Conservation (phyloP, 257 asterid species). For the Petrea volubilis region DNA sequence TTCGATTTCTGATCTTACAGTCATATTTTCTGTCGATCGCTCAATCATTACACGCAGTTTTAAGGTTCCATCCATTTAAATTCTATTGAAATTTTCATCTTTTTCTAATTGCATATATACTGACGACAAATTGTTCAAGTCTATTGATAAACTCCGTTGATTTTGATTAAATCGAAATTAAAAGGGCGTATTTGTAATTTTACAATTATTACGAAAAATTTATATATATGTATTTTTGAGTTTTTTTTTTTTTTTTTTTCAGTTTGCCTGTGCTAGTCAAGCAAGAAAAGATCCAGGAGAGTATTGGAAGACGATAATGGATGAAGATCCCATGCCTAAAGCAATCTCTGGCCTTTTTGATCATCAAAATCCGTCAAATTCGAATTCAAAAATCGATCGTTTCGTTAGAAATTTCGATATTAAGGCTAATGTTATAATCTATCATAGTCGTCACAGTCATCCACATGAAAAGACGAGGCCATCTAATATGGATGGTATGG, state of each 20-base stretch:
- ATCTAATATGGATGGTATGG: neutral
- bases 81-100: too few relatives aligned
- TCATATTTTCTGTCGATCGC: too few relatives aligned
- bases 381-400: constrained; percentile 1
- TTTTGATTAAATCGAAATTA: too few relatives aligned
- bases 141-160: too few relatives aligned
- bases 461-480: constrained; percentile 9
- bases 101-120: too few relatives aligned
- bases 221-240: neutral
- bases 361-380: neutral
- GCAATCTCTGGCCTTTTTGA: constrained; percentile 47
- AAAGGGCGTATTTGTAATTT: too few relatives aligned
- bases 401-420: constrained; percentile 49
- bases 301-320: constrained; percentile 61
- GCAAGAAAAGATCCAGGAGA: constrained; percentile 55
- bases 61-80: too few relatives aligned
- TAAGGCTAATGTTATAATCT: constrained; percentile 53
- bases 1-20: too few relatives aligned
- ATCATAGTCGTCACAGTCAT: constrained; percentile 43
- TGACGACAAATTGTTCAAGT: too few relatives aligned
- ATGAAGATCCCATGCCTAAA: constrained; percentile 62
- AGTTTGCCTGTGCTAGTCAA: constrained; percentile 31
- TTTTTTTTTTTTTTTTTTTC: neutral
- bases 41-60: too few relatives aligned
- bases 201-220: too few relatives aligned